Base-by-base conservation (phyloP, 495 filamentous ascomycete genomes). In the Opeltia flavorubescens region DNA sequence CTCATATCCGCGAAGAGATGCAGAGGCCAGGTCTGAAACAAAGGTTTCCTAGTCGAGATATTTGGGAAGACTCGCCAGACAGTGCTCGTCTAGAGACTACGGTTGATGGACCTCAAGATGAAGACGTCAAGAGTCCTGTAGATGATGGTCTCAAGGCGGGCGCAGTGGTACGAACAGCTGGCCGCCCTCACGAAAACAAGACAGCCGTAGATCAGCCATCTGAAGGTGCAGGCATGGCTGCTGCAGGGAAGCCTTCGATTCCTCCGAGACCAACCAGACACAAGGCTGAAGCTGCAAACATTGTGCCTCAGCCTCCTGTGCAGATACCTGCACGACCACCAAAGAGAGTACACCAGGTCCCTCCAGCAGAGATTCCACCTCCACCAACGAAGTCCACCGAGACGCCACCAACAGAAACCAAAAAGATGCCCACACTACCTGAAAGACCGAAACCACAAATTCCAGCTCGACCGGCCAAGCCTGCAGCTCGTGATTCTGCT, bases 1-100 rank as follows among this genome's bases (percentile, higher is more conserved):
- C 61, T 9, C 62, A 67, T 47, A 58, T 67, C 17, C 50, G 59
- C n/a, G 51, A 62, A 18, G 66, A 67, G 8, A 53, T 63, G 48
- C 58, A 60, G 3, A 69, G 76, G 6, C 70, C 78, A 3, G 67
- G 70, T 21, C 55, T 76, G 55, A 72, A 77, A 46, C 83, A 83
- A 28, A 75, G 88, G 5, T 99, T 99, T 59, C 91, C 91, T 4
- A 95, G 89, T 59, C 78, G 77, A 29, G 91, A 99, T 64, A 83
- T 96, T 36, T 99, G 91, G 91, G 91, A 99, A 66, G 91, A 99
- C 59, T 77, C 77, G 0, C 89, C 91, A 3, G 84, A 91, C 52
- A 87, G 82, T 55, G 74, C 85, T 38, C 72, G 82, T 46, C 73
- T 93, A 24, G 77, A 83, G 49, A 88, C 91, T 9, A 89, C 83